Percentiles rank a stretch among this genome's conserved stretches.
phyloP scores from a whole-genome alignment of 2,329 filamentous ascomycete species.

The Talaromyces islandicus region DNA sequence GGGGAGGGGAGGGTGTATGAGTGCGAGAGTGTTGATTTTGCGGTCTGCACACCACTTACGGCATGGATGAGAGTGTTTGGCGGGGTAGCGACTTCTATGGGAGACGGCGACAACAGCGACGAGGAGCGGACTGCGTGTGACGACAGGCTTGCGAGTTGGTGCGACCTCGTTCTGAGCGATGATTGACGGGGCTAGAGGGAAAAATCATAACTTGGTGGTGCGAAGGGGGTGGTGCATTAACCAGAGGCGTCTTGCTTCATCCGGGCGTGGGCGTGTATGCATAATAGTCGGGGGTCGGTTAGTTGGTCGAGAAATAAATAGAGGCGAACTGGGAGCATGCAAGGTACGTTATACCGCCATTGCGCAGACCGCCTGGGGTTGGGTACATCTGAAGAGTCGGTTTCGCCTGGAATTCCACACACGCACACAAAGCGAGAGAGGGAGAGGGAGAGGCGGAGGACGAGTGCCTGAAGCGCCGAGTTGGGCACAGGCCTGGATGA shows the following conservation, averaged over 20 bases:
- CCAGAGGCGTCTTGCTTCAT: not conserved
- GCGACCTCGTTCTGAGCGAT: not conserved
- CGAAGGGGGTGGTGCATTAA: not conserved
- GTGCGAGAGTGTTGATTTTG: not conserved
- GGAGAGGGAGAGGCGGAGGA: not conserved
- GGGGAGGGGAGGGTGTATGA: not conserved
- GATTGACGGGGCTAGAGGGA: not conserved
- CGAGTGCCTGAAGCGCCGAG: not conserved
- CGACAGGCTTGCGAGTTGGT: not conserved
- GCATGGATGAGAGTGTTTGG: slow-evolving; percentile 7
- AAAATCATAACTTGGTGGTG: not conserved
- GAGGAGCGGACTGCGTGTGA: not conserved
- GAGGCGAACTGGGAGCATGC: not conserved
- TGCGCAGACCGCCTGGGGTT: not conserved
- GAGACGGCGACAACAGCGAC: not conserved
- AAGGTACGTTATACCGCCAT: slow-evolving; percentile 9
- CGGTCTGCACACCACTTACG: slow-evolving; percentile 6
- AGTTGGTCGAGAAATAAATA: not conserved
- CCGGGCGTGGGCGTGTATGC: not conserved
- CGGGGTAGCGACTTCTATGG: not conserved
- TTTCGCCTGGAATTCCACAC: not conserved
- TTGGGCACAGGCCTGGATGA: slow-evolving; percentile 1
- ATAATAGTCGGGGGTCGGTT: not conserved
- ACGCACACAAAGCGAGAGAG: not conserved
- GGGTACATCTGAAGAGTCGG: not conserved